These are phyloP conservation scores for Aspergillus fischeri DNA, from an alignment of 2,329 filamentous ascomycete species.

Conservation along the genomic window DNA sequence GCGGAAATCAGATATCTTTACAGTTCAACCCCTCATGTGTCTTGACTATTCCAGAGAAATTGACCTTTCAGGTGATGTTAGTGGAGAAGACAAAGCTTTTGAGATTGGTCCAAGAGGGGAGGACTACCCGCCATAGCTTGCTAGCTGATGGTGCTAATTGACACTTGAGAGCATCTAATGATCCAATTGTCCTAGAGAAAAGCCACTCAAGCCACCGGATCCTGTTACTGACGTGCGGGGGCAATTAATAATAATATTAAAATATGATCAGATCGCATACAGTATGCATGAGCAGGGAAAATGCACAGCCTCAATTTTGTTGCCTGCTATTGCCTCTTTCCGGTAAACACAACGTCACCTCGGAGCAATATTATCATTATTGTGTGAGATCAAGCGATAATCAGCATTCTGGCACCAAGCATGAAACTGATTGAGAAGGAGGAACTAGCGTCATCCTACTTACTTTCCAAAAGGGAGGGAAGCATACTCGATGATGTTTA, in stretches of 20 bases:
- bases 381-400: slow-evolving; percentile 6
- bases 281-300: slow-evolving; percentile 6
- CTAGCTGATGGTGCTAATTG: slow-evolving; percentile 13
- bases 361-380: not conserved
- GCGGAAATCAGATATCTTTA: not conserved
- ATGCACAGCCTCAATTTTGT: slow-evolving; percentile 29
- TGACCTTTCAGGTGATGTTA: not conserved
- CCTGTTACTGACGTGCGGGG: slow-evolving; percentile 21
- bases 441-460: slow-evolving; percentile 12
- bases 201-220: slow-evolving; percentile 18
- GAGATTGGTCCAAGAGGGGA: not conserved
- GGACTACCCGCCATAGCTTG: not conserved
- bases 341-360: slow-evolving; percentile 14
- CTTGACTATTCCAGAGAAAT: not conserved
- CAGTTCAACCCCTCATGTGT: not conserved
- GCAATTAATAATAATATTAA: not conserved
- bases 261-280: not conserved
- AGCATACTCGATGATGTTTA: not conserved
- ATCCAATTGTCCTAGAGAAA: not conserved
- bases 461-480: slow-evolving; percentile 2
- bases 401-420: not conserved
- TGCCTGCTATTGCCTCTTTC: slow-evolving; percentile 6
- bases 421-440: slow-evolving; percentile 2
- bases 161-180: not conserved
- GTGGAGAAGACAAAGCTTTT: not conserved